Conservation (phyloP, 1,139 yeast genomes). For the Suhomyces maxii region DNA sequence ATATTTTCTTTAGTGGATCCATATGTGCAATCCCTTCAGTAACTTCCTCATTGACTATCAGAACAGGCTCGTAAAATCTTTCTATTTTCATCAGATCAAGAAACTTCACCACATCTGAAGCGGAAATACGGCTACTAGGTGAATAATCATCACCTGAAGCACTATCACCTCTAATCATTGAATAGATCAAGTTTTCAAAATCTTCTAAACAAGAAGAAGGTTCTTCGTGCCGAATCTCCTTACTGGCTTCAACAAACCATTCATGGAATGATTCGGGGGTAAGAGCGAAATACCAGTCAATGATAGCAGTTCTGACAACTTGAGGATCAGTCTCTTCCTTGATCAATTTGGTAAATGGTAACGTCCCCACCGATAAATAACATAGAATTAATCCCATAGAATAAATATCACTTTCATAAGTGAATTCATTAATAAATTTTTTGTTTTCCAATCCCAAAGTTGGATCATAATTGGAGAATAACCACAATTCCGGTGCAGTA, state of each 20-base stretch:
- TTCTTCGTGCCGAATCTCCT: not conserved
- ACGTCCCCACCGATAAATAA: slow-evolving; percentile 64
- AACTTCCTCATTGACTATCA: not conserved
- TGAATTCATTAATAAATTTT: slow-evolving; percentile 49
- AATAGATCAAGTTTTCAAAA: slow-evolving; percentile 26
- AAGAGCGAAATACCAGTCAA: slow-evolving; percentile 31
- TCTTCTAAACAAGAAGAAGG: slow-evolving; percentile 15
- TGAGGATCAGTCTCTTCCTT: slow-evolving; percentile 38
- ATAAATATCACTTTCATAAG: slow-evolving; percentile 73
- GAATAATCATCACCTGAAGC: slow-evolving; percentile 4
- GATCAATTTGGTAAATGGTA: slow-evolving; percentile 52
- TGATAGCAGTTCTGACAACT: slow-evolving; percentile 25
- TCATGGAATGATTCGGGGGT: slow-evolving; percentile 19
- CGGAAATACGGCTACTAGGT: slow-evolving; percentile 12
- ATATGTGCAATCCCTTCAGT: not conserved
- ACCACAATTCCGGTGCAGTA: slow-evolving; percentile 79
- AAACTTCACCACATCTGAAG: slow-evolving; percentile 21
- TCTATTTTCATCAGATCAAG: slow-evolving; percentile 21
- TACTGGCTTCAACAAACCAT: slow-evolving; percentile 25
- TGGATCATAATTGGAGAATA: slow-evolving; percentile 27
- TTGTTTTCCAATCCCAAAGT: slow-evolving; percentile 16
- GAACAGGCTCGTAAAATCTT: not conserved
- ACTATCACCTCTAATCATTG: slow-evolving; percentile 34
- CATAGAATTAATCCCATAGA: slow-evolving; percentile 81
- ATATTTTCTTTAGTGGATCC: not conserved